phyloP scores from a whole-genome alignment of 2,329 filamentous ascomycete genomes.

The Penicillium sp. region DNA sequence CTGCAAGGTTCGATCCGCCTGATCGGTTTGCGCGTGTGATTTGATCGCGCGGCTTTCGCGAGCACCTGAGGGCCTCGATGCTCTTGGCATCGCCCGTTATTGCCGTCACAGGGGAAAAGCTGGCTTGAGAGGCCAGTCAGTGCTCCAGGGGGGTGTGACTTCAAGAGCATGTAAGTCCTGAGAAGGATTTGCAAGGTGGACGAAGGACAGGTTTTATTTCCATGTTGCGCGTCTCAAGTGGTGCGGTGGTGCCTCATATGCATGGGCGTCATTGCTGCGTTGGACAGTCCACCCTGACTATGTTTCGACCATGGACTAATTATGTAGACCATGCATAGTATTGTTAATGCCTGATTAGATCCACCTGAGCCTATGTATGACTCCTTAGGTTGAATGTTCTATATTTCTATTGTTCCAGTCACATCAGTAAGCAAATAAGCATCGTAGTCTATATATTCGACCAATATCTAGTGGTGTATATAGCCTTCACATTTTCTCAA shows the following conservation, averaged over 20 bases:
- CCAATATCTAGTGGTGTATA: neutral
- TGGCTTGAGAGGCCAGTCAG: neutral
- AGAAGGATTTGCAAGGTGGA: neutral
- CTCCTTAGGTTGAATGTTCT: neutral
- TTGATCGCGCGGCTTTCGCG: conserved; percentile 15
- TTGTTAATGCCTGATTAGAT: neutral
- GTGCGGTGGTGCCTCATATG: conserved; percentile 20
- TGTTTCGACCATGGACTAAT: neutral
- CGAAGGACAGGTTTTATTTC: neutral
- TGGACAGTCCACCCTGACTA: conserved; percentile 9
- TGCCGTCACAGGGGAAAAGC: neutral
- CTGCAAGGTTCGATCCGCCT: conserved; percentile 11
- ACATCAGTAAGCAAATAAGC: neutral
- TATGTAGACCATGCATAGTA: neutral
- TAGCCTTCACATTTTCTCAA: neutral
- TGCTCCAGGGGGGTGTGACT: neutral
- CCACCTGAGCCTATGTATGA: neutral
- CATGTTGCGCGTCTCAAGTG: conserved; percentile 16
- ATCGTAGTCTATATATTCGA: neutral
- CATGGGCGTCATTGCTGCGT: conserved; percentile 27
- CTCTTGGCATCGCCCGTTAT: conserved; percentile 23
- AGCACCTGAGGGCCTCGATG: conserved; percentile 15
- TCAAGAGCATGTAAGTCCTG: neutral
- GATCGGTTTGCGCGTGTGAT: conserved; percentile 18
- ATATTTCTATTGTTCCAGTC: neutral